Conservation (phyloP, 352 stramenopile species). For the Nothophytophthora sp. region DNA sequence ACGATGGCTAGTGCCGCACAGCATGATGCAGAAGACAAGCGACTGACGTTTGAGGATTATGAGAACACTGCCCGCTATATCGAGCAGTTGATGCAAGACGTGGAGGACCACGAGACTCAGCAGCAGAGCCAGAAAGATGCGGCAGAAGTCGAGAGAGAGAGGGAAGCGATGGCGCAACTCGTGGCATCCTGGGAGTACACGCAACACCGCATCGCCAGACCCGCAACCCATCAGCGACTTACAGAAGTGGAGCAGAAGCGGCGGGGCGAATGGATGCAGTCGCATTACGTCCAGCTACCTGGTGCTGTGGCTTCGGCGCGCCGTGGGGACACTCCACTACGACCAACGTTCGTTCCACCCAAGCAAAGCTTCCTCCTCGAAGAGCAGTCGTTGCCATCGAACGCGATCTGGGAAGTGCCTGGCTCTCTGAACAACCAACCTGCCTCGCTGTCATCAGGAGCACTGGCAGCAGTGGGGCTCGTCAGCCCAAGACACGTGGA, state of each 20-base stretch:
- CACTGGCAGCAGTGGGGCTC: slow-evolving; percentile 13
- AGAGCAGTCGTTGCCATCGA: slow-evolving; percentile 20
- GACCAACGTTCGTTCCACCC: slow-evolving; percentile 14
- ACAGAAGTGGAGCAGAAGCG: slow-evolving; percentile 16
- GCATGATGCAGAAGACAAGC: not conserved
- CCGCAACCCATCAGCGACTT: slow-evolving; percentile 3
- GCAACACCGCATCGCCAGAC: slow-evolving; percentile 8
- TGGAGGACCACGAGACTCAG: slow-evolving; percentile 14
- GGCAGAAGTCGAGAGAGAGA: slow-evolving; percentile 1
- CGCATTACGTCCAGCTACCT: slow-evolving; percentile 26
- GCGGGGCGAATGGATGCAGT: slow-evolving; percentile 45
- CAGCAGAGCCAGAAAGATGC: slow-evolving; percentile 2
- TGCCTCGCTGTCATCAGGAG: slow-evolving; percentile 3
- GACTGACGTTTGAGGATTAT: slow-evolving; percentile 51
- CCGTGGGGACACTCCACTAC: slow-evolving; percentile 9
- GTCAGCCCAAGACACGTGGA: slow-evolving; percentile 1
- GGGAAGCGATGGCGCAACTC: slow-evolving; percentile 17
- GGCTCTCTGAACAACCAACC: slow-evolving; percentile 1
- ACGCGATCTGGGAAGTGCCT: slow-evolving; percentile 19
- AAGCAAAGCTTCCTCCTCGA: slow-evolving; percentile 26
- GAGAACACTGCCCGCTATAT: slow-evolving; percentile 50
- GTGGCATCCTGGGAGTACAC: slow-evolving; percentile 32
- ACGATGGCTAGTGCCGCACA: slow-evolving; percentile 6
- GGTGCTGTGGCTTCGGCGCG: slow-evolving; percentile 5
- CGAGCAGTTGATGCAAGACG: slow-evolving; percentile 44